A percentile compares a stretch with the other conserved stretches of the same genome.
These are phyloP conservation scores for Leishmania amazonensis DNA, from an alignment of 208 protist species.

Conservation along the genomic window DNA sequence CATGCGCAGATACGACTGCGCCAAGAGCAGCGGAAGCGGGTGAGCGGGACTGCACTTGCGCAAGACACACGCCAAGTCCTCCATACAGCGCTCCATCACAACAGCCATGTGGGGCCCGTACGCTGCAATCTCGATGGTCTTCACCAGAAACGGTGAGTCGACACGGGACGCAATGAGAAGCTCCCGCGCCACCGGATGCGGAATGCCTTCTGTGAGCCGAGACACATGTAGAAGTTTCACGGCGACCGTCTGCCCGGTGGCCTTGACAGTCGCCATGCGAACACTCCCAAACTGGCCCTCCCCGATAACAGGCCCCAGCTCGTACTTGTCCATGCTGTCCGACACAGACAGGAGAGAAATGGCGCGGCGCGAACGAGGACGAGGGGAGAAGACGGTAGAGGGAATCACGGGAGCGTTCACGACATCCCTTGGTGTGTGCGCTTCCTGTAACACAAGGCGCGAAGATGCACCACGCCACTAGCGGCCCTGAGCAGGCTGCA, in stretches of 20 bases:
- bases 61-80: constrained; percentile 56
- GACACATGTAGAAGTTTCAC: constrained; percentile 73
- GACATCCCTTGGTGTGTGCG: background rate
- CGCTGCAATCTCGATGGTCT: constrained; percentile 67
- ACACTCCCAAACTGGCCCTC: constrained; percentile 84
- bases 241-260: constrained; percentile 58
- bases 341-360: background rate
- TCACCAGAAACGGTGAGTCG: constrained; percentile 60
- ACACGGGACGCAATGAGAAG: constrained; percentile 56
- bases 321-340: constrained; percentile 62
- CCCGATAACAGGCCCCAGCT: constrained; percentile 60
- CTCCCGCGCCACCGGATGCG: constrained; percentile 80
- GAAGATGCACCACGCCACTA: background rate
- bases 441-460: background rate
- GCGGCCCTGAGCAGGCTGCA: too few relatives aligned
- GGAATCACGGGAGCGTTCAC: background rate
- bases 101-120: constrained; percentile 62
- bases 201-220: constrained; percentile 68
- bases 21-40: constrained; percentile 28
- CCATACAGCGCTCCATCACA: constrained; percentile 82
- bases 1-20: constrained; percentile 50
- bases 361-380: background rate
- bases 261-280: constrained; percentile 49
- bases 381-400: background rate
- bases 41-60: constrained; percentile 26